These are phyloP conservation scores for Protomyces arabidopsidicola DNA, from an alignment of 1,139 yeast genomes.

Conservation along the genomic window DNA sequence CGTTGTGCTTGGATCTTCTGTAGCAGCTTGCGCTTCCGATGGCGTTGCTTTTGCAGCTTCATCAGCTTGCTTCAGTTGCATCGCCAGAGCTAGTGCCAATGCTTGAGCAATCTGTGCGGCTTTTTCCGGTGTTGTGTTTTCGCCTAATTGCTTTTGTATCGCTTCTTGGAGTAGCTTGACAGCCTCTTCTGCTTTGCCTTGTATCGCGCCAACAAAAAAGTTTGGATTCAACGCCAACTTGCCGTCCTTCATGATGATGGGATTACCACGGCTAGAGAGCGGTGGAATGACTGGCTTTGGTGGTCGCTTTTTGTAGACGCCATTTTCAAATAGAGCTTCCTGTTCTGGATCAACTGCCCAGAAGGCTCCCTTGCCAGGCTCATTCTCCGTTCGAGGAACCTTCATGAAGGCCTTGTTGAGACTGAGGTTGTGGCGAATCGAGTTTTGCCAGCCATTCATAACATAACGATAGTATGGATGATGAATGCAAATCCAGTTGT, in stretches of 20 bases:
- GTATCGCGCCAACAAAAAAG: slow-evolving; percentile 26
- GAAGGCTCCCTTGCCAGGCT: slow-evolving; percentile 70
- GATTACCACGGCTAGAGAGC: slow-evolving; percentile 26
- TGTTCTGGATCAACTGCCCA: slow-evolving; percentile 67
- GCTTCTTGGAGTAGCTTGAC: slow-evolving; percentile 30
- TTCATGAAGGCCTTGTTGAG: slow-evolving; percentile 78
- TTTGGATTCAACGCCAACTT: slow-evolving; percentile 30
- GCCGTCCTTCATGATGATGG: slow-evolving; percentile 30
- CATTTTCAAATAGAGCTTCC: slow-evolving; percentile 47
- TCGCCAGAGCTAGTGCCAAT: slow-evolving; percentile 33
- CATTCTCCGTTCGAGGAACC: slow-evolving; percentile 57
- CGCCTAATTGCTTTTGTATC: slow-evolving; percentile 29
- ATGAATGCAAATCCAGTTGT: slow-evolving; percentile 75
- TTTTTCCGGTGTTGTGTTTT: slow-evolving; percentile 28
- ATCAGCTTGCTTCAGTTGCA: slow-evolving; percentile 27
- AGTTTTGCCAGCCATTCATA: slow-evolving; percentile 96
- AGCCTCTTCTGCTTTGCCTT: slow-evolving; percentile 31
- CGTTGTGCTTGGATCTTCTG: background rate
- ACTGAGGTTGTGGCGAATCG: slow-evolving; percentile 82
- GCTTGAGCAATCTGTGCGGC: slow-evolving; percentile 35
- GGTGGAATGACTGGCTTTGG: slow-evolving; percentile 32
- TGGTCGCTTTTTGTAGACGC: slow-evolving; percentile 53
- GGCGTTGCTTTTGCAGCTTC: background rate
- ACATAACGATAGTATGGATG: slow-evolving; percentile 91
- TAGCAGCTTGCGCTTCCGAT: background rate